phyloP scores from a whole-genome alignment of 306 rosid species.

The Cucurbita argyrosperma region DNA sequence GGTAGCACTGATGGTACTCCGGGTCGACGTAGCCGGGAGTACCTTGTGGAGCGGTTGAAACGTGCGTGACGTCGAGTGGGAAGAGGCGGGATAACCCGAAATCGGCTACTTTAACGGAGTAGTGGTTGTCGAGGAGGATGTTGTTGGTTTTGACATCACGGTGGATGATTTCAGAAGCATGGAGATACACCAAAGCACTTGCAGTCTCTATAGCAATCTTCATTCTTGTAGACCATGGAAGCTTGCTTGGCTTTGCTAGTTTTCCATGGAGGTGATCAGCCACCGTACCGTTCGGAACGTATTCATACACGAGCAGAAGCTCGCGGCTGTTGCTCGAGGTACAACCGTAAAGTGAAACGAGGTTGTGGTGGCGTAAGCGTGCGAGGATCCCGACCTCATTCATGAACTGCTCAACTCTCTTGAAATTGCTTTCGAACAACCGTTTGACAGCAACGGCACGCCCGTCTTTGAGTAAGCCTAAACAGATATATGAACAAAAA shows the following conservation, averaged over 20 bases:
- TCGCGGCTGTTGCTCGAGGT: constrained; percentile 71
- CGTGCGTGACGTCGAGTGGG: constrained; percentile 44
- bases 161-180: constrained; percentile 57
- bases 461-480: constrained; percentile 61
- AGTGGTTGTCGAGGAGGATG: constrained; percentile 54
- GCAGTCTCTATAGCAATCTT: constrained; percentile 73
- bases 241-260: constrained; percentile 25
- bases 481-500: not conserved
- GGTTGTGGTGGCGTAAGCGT: constrained; percentile 44
- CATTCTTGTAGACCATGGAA: constrained; percentile 48
- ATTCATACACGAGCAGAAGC: constrained; percentile 79
- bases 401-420: constrained; percentile 67
- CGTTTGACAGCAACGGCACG: constrained; percentile 75
- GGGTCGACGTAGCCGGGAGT: constrained; percentile 96
- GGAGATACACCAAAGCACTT: constrained; percentile 61
- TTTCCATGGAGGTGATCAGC: constrained; percentile 75
- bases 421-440: constrained; percentile 58
- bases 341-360: constrained; percentile 71
- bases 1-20: constrained; percentile 62
- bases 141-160: constrained; percentile 72
- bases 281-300: constrained; percentile 62
- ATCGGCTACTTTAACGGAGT: constrained; percentile 69
- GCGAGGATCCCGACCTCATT: constrained; percentile 57
- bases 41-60: constrained; percentile 88
- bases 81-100: constrained; percentile 83